phyloP scores from a whole-genome alignment of 129 eudicot species.

The Artemisia tridentata region DNA sequence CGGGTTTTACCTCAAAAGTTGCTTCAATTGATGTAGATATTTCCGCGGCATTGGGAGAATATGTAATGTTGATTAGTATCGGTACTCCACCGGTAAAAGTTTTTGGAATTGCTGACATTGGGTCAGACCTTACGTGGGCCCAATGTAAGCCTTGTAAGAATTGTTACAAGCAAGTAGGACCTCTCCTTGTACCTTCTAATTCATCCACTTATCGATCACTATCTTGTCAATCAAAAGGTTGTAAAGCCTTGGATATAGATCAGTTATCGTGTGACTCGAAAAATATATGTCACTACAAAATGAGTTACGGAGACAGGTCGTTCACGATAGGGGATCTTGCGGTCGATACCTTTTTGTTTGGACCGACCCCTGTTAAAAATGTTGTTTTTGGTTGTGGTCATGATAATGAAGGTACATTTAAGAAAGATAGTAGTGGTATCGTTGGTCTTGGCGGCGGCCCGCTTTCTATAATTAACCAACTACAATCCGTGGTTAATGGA shows the following conservation, averaged over 20 bases:
- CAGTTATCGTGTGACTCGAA: background rate
- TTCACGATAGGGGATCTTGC: slow-evolving; percentile 42
- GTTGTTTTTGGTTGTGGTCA: slow-evolving; percentile 68
- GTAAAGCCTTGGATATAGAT: background rate
- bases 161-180: slow-evolving; percentile 49
- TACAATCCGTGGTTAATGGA: slow-evolving; percentile 18
- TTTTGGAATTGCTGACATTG: slow-evolving; percentile 56
- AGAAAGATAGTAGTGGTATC: slow-evolving; percentile 36
- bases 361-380: slow-evolving; percentile 21
- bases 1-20: background rate
- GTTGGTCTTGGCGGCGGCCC: slow-evolving; percentile 65
- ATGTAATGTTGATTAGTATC: slow-evolving; percentile 44
- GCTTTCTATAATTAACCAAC: slow-evolving; percentile 45
- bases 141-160: slow-evolving; percentile 57
- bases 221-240: slow-evolving; percentile 41
- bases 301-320: slow-evolving; percentile 38
- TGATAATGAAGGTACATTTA: slow-evolving; percentile 33
- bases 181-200: slow-evolving; percentile 42
- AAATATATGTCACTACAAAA: slow-evolving; percentile 33
- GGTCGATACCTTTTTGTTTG: slow-evolving; percentile 41
- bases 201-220: slow-evolving; percentile 38
- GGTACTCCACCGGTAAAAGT: slow-evolving; percentile 56
- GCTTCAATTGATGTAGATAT: slow-evolving; percentile 21
- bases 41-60: slow-evolving; percentile 30
- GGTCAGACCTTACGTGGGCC: slow-evolving; percentile 65